phyloP scores from a whole-genome alignment of 2,329 filamentous ascomycete genomes.

The Domatiomyces catenatus region DNA sequence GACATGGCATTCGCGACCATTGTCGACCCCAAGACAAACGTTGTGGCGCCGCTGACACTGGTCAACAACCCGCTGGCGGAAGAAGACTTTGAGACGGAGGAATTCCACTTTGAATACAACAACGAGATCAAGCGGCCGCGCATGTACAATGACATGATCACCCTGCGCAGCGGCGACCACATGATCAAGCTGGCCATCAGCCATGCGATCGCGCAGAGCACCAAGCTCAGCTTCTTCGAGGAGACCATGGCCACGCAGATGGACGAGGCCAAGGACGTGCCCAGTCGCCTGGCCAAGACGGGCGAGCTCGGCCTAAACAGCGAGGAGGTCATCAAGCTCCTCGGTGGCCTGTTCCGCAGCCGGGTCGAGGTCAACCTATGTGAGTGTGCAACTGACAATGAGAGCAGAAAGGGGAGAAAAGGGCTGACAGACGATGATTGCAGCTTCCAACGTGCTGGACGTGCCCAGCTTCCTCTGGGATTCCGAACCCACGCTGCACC shows the following conservation, averaged over 20 bases:
- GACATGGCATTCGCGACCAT: constrained; percentile 62
- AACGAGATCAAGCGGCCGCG: constrained; percentile 68
- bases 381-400: constrained; percentile 36
- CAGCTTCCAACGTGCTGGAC: constrained; percentile 88
- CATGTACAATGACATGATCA: constrained; percentile 99
- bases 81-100: constrained; percentile 89
- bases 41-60: constrained; percentile 40
- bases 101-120: constrained; percentile 97
- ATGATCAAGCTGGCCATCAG: constrained; percentile 59
- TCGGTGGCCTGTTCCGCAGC: constrained; percentile 81
- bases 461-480: constrained; percentile 99
- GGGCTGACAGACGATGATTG: neutral
- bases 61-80: constrained; percentile 68
- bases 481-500: constrained; percentile 83
- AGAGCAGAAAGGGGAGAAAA: neutral
- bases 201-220: constrained; percentile 93
- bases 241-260: constrained; percentile 92
- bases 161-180: constrained; percentile 80
- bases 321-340: constrained; percentile 79
- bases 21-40: constrained; percentile 18
- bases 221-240: constrained; percentile 90
- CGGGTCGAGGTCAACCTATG: constrained; percentile 95
- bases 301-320: constrained; percentile 83
- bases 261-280: constrained; percentile 81
- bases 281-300: constrained; percentile 73